Percentiles rank a stretch among this genome's conserved stretches.
These are phyloP conservation scores for Leonotis leonurus DNA, from an alignment of 257 asterid species.

Conservation along the genomic window DNA sequence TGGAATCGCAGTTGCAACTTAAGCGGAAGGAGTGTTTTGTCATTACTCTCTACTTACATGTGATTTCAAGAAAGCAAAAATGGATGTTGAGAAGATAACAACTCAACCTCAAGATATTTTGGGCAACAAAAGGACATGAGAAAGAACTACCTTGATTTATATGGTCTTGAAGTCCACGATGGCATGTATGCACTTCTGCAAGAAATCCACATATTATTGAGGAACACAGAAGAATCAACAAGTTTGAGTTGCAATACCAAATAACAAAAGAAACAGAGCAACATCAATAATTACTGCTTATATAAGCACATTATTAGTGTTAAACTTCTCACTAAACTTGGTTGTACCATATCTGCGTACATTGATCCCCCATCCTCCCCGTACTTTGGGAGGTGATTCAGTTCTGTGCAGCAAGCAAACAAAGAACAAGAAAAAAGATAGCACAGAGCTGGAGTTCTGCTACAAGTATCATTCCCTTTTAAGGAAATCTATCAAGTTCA, in stretches of 20 bases:
- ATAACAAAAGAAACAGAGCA: neutral
- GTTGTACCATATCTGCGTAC: neutral
- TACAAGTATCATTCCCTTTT: neutral
- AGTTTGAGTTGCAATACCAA: neutral
- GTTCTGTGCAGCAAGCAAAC: neutral
- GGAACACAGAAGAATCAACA: slow-evolving; percentile 8
- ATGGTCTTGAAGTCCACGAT: slow-evolving; percentile 56
- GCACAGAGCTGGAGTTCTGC: neutral
- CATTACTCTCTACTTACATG: neutral
- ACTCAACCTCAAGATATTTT: neutral
- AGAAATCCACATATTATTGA: slow-evolving; percentile 26
- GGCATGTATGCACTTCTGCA: slow-evolving; percentile 79
- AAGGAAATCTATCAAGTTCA: no score
- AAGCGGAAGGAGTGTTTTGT: neutral
- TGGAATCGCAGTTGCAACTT: neutral
- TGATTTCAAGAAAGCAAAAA: neutral
- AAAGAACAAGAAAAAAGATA: neutral
- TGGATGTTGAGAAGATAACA: neutral
- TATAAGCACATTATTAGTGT: neutral
- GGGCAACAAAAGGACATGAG: neutral
- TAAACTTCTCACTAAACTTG: neutral
- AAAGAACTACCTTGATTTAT: slow-evolving; percentile 40
- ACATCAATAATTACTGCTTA: no score
- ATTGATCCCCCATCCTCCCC: neutral
- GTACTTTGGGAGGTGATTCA: no score